These are phyloP conservation scores for Antarctomyces pellizariae DNA, from an alignment of 495 filamentous ascomycete genomes.

Conservation along the genomic window DNA sequence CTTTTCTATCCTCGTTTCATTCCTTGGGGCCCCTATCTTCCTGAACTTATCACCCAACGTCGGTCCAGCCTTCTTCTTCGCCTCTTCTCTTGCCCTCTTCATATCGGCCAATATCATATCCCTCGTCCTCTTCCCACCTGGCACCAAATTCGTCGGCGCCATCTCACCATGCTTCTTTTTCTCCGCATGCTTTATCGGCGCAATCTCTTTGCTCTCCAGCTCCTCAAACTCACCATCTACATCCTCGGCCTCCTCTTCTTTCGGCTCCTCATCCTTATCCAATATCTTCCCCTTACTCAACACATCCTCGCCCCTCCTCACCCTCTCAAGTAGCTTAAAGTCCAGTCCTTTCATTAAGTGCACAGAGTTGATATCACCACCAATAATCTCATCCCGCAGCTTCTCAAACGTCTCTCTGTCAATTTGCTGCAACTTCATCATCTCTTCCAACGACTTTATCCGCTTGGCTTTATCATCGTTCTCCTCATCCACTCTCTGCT, in stretches of 20 bases:
- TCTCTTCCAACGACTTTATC: constrained; percentile 58
- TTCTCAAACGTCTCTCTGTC: constrained; percentile 49
- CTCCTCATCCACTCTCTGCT: constrained; percentile 22
- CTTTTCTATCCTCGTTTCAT: constrained; percentile 42
- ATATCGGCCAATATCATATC: constrained; percentile 68
- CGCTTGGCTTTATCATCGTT: constrained; percentile 38
- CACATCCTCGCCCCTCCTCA: constrained; percentile 53
- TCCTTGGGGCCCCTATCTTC: constrained; percentile 43
- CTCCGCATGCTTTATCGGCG: constrained; percentile 28
- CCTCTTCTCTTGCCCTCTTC: constrained; percentile 42
- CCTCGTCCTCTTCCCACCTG: constrained; percentile 45
- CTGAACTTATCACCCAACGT: constrained; percentile 59
- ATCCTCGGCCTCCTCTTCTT: constrained; percentile 20
- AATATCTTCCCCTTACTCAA: constrained; percentile 15
- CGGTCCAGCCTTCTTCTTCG: constrained; percentile 30
- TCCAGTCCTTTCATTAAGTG: constrained; percentile 87
- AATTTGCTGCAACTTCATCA: constrained; percentile 64
- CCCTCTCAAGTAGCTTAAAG: constrained; percentile 50
- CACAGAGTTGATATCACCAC: constrained; percentile 55
- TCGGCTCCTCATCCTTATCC: constrained; percentile 7
- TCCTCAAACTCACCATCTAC: constrained; percentile 61
- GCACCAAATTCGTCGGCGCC: constrained; percentile 33
- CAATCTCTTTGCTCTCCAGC: constrained; percentile 38
- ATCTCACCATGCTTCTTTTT: constrained; percentile 59
- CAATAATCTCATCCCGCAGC: constrained; percentile 50